A percentile compares a stretch with the other conserved stretches of the same genome.
Evolutionary conservation across 805 yeast species (phyloP).

Genomic region (Nakazawaea siamensis): DNA sequence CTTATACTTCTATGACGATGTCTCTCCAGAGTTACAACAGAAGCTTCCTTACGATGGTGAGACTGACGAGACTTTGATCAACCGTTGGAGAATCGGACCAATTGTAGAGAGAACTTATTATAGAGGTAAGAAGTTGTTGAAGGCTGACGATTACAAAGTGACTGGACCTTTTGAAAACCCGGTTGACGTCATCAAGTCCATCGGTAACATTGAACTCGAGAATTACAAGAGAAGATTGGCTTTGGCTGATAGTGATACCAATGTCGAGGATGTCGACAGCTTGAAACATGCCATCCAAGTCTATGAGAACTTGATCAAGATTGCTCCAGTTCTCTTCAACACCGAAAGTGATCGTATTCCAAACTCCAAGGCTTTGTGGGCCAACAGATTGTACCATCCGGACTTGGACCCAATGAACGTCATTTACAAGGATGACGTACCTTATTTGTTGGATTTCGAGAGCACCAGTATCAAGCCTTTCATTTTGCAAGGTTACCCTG

Average conservation of each 20-base stretch:
- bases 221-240: constrained; percentile 45
- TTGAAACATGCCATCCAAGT: constrained; percentile 47
- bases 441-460: constrained; percentile 75
- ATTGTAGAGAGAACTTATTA: constrained; percentile 72
- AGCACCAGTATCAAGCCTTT: constrained; percentile 76
- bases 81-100: constrained; percentile 91
- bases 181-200: constrained; percentile 50
- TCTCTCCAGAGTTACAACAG: constrained; percentile 31
- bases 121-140: constrained; percentile 52
- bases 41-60: constrained; percentile 56
- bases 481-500: constrained; percentile 68
- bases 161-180: constrained; percentile 82
- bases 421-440: constrained; percentile 33
- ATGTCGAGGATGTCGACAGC: constrained; percentile 31
- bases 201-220: constrained; percentile 63
- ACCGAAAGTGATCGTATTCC: constrained; percentile 48
- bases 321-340: constrained; percentile 55
- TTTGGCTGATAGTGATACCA: constrained; percentile 39
- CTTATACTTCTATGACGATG: constrained; percentile 70
- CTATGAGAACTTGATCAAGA: constrained; percentile 47
- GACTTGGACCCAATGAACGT: constrained; percentile 92
- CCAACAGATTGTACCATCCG: constrained; percentile 70
- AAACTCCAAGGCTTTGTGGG: constrained; percentile 50
- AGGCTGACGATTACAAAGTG: constrained; percentile 36
- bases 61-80: constrained; percentile 37